A percentile compares a stretch with the other conserved stretches of the same genome.
phyloP scores from a whole-genome alignment of 768 basidiomycete genomes.

The Suillus brevipes region DNA sequence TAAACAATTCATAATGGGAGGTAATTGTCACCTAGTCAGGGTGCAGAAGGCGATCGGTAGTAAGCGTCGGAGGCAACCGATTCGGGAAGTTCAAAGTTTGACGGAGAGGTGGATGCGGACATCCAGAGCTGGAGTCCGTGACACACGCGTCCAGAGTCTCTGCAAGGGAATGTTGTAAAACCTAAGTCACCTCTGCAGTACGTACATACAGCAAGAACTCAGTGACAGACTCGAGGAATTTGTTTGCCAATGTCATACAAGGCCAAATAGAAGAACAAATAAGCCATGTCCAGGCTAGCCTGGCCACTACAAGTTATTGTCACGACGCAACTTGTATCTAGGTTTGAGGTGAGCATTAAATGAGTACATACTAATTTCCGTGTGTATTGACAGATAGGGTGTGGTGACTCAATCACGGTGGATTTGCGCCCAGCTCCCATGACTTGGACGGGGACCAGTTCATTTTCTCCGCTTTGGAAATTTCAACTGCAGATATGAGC shows the following conservation, averaged over 20 bases:
- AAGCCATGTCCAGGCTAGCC: no score
- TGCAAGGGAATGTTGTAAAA: background rate
- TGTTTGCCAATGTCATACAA: background rate
- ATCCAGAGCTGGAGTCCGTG: background rate
- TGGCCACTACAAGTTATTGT: no score
- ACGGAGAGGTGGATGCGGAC: background rate
- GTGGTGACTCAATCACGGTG: background rate
- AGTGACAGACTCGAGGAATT: background rate
- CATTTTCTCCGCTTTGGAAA: background rate
- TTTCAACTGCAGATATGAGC: background rate
- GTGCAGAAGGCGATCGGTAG: background rate
- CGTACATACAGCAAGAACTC: no score
- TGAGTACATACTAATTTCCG: no score
- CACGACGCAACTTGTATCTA: no score
- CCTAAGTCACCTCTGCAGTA: background rate
- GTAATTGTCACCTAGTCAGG: background rate
- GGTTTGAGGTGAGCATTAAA: background rate
- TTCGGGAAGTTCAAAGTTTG: background rate
- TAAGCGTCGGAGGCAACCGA: background rate
- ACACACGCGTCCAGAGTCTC: background rate
- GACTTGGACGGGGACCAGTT: background rate
- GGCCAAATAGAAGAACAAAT: slow-evolving; percentile 1
- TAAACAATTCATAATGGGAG: background rate
- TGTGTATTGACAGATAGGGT: background rate
- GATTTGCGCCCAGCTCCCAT: background rate